These are phyloP conservation scores for Ceratocystiopsis brevicomis DNA, from an alignment of 2,329 filamentous ascomycete species.

Conservation along the genomic window DNA sequence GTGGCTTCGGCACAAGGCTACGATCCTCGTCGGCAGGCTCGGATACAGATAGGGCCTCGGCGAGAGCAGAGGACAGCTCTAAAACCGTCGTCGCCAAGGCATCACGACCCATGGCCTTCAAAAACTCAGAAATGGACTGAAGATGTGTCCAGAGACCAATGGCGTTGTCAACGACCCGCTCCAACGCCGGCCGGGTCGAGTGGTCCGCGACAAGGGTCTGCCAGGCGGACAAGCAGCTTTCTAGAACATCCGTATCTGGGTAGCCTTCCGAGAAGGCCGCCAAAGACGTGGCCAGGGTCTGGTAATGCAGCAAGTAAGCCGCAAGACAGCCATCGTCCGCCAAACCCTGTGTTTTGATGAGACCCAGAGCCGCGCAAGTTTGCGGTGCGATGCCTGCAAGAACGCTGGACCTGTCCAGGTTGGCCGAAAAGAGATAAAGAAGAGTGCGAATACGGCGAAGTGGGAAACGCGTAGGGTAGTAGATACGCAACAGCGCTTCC, in stretches of 20 bases:
- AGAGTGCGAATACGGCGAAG: constrained; percentile 33
- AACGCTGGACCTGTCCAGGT: constrained; percentile 25
- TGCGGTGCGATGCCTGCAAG: constrained; percentile 22
- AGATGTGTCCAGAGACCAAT: constrained; percentile 29
- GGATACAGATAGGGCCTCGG: no score
- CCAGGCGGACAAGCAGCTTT: constrained; percentile 25
- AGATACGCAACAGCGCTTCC: constrained; percentile 28
- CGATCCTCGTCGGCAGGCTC: no score
- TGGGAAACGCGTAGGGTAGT: constrained; percentile 29
- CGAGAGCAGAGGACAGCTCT: constrained; percentile 21
- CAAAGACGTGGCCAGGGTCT: constrained; percentile 25
- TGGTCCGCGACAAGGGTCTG: constrained; percentile 21
- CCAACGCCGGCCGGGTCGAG: constrained; percentile 22
- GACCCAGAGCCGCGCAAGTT: constrained; percentile 19
- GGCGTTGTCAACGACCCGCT: constrained; percentile 28
- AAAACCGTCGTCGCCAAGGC: constrained; percentile 26
- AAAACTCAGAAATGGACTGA: constrained; percentile 30
- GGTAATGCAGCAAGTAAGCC: constrained; percentile 29
- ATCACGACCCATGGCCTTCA: constrained; percentile 31
- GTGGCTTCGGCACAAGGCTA: constrained; percentile 11
- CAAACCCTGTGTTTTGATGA: constrained; percentile 18
- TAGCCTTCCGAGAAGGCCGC: constrained; percentile 23
- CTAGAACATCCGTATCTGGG: constrained; percentile 15
- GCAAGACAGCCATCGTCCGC: constrained; percentile 27
- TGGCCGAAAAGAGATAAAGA: constrained; percentile 27